A percentile compares a stretch with the other conserved stretches of the same genome.
phyloP scores from a whole-genome alignment of 2,329 filamentous ascomycete species.

The Paecilomyces fulvus region DNA sequence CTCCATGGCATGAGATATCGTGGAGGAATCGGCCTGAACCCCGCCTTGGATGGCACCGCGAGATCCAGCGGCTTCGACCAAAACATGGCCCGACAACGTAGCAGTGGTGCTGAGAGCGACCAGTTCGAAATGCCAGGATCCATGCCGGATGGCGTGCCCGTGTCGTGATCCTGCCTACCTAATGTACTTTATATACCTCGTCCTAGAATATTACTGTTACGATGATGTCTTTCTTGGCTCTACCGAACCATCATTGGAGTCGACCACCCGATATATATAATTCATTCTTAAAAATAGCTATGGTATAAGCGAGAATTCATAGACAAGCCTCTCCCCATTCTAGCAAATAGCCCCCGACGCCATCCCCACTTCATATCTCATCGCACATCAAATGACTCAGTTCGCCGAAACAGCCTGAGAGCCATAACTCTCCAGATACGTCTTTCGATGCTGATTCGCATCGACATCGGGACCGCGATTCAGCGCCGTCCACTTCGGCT shows the following conservation, averaged over 20 bases:
- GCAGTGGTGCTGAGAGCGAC: constrained; percentile 20
- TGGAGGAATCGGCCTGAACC: constrained; percentile 16
- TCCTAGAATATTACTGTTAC: not conserved
- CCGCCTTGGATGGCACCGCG: constrained; percentile 22
- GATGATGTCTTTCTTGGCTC: not conserved
- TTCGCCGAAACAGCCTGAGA: constrained; percentile 17
- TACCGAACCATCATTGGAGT: not conserved
- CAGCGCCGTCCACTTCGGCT: constrained; percentile 95
- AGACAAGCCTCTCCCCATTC: not conserved
- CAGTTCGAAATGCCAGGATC: constrained; percentile 33
- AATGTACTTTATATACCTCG: not conserved
- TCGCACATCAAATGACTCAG: constrained; percentile 4
- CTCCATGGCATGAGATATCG: constrained; percentile 28
- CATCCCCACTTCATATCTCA: not conserved
- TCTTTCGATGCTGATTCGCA: constrained; percentile 65
- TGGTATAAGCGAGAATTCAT: not conserved
- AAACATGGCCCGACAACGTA: constrained; percentile 2
- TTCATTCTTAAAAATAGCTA: not conserved
- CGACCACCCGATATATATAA: too few species aligned
- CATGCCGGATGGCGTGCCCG: constrained; percentile 21
- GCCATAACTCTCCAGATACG: constrained; percentile 52
- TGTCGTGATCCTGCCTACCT: constrained; percentile 11
- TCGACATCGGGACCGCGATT: constrained; percentile 75
- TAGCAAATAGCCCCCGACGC: not conserved
- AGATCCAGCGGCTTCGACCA: constrained; percentile 25